Percentiles rank a stretch among this genome's conserved stretches.
These are phyloP conservation scores for Zopfochytrium polystomum DNA, from an alignment of 371 early-diverging fungal species.

Conservation along the genomic window DNA sequence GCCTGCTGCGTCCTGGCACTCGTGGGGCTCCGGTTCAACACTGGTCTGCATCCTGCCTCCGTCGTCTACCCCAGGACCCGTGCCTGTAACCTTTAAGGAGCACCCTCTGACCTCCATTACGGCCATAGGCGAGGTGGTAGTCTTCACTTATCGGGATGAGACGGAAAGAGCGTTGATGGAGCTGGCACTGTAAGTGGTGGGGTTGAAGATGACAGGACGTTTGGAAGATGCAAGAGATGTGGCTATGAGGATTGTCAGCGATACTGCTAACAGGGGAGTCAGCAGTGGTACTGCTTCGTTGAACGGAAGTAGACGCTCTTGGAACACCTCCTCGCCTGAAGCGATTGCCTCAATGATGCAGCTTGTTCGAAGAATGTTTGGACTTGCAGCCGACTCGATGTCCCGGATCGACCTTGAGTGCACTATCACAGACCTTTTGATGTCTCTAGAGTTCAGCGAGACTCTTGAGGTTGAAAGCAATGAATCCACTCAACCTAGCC, in stretches of 20 bases:
- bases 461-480: background rate
- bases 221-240: conserved; percentile 63
- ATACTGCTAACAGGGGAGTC: conserved; percentile 33
- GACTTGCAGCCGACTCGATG: background rate
- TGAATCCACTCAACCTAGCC: background rate
- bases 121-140: background rate
- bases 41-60: conserved; percentile 80
- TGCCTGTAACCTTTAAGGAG: conserved; percentile 64
- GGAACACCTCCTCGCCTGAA: background rate
- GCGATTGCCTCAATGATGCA: background rate
- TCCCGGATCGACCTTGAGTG: background rate
- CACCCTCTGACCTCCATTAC: conserved; percentile 6
- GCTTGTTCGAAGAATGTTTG: background rate
- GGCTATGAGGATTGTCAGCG: conserved; percentile 70
- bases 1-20: conserved; percentile 62
- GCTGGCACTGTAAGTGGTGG: conserved; percentile 77
- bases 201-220: conserved; percentile 73
- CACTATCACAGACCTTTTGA: background rate
- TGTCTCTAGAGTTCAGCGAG: background rate
- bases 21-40: conserved; percentile 66
- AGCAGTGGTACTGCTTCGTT: background rate
- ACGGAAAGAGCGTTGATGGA: conserved; percentile 78
- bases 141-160: conserved; percentile 53
- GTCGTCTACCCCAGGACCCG: conserved; percentile 65
- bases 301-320: background rate